These are phyloP conservation scores for Colletotrichum eleusines DNA, from an alignment of 2,329 filamentous ascomycete species.

Conservation along the genomic window DNA sequence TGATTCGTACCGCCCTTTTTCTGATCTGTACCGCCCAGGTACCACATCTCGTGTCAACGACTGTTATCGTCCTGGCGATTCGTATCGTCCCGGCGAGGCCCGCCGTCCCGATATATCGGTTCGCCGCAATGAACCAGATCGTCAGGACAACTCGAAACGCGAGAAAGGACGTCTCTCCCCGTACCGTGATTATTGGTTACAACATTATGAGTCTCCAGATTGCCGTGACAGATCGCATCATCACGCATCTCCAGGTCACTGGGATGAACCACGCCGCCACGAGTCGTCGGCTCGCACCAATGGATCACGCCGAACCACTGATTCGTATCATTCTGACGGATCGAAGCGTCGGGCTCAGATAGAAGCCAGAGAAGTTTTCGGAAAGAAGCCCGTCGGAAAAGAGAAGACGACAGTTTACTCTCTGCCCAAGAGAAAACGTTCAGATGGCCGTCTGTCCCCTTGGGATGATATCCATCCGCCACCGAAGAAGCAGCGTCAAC, in stretches of 20 bases:
- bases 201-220: not conserved
- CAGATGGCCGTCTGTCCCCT: conserved; percentile 46
- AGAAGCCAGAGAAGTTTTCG: not conserved
- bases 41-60: not conserved
- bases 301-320: not conserved
- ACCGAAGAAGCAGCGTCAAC: conserved; percentile 13
- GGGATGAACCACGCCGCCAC: not conserved
- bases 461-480: conserved; percentile 45
- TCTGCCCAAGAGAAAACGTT: not conserved
- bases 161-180: not conserved
- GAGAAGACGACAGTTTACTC: not conserved
- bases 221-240: not conserved
- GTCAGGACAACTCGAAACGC: not conserved
- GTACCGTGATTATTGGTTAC: not conserved
- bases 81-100: not conserved
- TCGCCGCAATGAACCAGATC: not conserved
- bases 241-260: not conserved
- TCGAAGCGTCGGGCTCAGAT: not conserved
- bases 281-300: not conserved
- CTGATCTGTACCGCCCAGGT: not conserved
- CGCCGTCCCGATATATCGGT: not conserved
- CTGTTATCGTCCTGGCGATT: not conserved
- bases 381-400: not conserved
- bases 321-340: not conserved
- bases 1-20: conserved; percentile 17